Evolutionary conservation across 2,329 filamentous ascomycete genomes (phyloP), one percentile per base, ranked within the genome.

Genomic region (Fulvia fulva): DNA sequence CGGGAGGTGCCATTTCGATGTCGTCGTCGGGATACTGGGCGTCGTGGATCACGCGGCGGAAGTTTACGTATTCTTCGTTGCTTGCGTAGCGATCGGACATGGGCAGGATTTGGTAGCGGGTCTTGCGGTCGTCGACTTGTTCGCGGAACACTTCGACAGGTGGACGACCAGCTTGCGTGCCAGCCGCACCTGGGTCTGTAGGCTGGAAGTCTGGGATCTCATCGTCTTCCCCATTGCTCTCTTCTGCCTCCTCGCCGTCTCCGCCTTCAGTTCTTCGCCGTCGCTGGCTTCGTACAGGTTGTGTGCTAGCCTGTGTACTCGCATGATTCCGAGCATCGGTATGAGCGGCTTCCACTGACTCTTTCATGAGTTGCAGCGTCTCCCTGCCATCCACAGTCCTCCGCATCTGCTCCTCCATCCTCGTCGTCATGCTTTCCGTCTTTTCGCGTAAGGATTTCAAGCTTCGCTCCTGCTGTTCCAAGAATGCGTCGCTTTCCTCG

Each of bases 1-100:
- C 80, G 9, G 81, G 72, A 52, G 83, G 78, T 0, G 85, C 81
- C 16, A 86, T 68, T 0, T 79, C 77, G 3, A 80, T 79, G 1
- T 79, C 78, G 2, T 80, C 75, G n/a, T 78, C 78, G 1, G 77
- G 77, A 62, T 84, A 75, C 51, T 79, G 79, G 26, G 84, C 80
- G 63, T 87, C 83, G 69, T 87, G 85, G 2, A 87, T 76, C n/a
- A 82, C 73, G 8, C 77, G 75, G 68, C 84, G 83, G 76, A 87
- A 89, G 22, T 77, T 77, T 50, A 78, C 75, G 71, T 89, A 89
- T 53, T 79, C 75, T 63, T 86, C 83, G 67, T 87, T 78, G 8
- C 77, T 74, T 4, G 82, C 77, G 68, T 89, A 89, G 57, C 82
- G 74, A 0, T 67, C 68, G 1, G 57, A 62, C 25, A 75, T 64